Base-by-base conservation (phyloP, 345 rosid species). In the Sisymbrium irio region DNA sequence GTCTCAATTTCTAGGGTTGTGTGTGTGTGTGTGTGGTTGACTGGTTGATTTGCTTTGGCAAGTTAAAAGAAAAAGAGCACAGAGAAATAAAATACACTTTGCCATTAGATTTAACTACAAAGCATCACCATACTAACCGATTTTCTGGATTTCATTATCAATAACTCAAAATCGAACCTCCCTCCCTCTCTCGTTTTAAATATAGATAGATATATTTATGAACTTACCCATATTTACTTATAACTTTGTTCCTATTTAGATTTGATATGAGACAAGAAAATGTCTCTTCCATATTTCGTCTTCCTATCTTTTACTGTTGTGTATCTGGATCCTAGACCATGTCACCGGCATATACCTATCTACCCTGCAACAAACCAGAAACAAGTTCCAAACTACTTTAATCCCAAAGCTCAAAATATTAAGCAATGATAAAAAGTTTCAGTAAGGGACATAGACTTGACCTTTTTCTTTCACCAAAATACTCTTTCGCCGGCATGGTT, bases 331-430 rank as follows among this genome's bases (percentile, higher is more conserved):
- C 22, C 58, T 57, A n/a, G 51, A 62, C 36, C 66, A 62, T 41
- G 33, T 65, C 73, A 11, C 65, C 62, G 75, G 62, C 69, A 62
- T 78, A 62, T 78, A 47, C 71, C 74, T 72, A 67, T 72, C 77
- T 67, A 76, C 69, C 70, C 85, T 82, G 81, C 79, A 84, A 75
- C 56, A 81, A 75, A 63, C 30, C 73, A 75, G 1, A 45, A 71
- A 44, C 59, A 69, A 80, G 73, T 42, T 75, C 65, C 65, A 59
- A 77, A 75, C 51, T 20, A 45, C 54, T 45, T 45, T 49, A 41
- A 18, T 9, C n/a, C 54, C 37, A 42, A 33, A 46, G 5, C 45
- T 55, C 63, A 69, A 17, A 60, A 6, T 0, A 42, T 36, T n/a
- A 64, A 55, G 22, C 57, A 51, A 41, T n/a, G 45, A 62, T 54